These are phyloP conservation scores for Schizosaccharomyces osmophilus DNA, from an alignment of 805 yeast species.

Conservation along the genomic window DNA sequence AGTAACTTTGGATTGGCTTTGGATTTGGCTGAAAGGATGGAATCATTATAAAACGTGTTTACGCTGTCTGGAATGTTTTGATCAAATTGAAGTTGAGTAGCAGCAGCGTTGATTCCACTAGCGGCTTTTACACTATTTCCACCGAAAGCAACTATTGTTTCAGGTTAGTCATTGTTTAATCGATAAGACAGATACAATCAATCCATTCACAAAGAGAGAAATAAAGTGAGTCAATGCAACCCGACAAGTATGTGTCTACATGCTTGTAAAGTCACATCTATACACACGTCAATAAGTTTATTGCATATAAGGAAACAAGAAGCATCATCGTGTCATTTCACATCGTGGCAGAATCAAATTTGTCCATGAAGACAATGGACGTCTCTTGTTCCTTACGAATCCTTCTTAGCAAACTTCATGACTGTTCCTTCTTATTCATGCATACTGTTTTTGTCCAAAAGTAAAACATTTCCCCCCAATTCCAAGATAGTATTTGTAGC, in stretches of 20 bases:
- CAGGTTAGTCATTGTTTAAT: no score
- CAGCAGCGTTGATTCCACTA: conserved; percentile 50
- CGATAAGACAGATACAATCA: not conserved
- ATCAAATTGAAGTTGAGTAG: conserved; percentile 33
- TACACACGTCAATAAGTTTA: no score
- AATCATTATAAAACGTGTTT: conserved; percentile 37
- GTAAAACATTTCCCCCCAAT: conserved; percentile 28
- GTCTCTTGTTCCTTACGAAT: no score
- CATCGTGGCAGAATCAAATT: not conserved
- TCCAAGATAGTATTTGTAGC: conserved; percentile 34
- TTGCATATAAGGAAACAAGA: no score
- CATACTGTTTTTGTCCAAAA: conserved; percentile 28
- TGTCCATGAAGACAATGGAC: not conserved
- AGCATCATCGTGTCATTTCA: no score
- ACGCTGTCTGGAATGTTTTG: conserved; percentile 30
- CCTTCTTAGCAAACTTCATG: not conserved
- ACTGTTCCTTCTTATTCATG: not conserved
- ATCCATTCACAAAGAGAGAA: not conserved
- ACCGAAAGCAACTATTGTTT: conserved; percentile 19
- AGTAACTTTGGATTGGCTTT: conserved; percentile 36
- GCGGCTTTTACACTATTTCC: conserved; percentile 48
- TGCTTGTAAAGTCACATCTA: no score
- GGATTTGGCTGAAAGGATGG: conserved; percentile 38
- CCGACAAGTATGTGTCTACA: no score
- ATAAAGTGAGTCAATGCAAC: not conserved